Evolutionary conservation across 2,329 filamentous ascomycete species (phyloP), one percentile per base, ranked within the genome.

Genomic region (Paraphaeosphaeria minitans): DNA sequence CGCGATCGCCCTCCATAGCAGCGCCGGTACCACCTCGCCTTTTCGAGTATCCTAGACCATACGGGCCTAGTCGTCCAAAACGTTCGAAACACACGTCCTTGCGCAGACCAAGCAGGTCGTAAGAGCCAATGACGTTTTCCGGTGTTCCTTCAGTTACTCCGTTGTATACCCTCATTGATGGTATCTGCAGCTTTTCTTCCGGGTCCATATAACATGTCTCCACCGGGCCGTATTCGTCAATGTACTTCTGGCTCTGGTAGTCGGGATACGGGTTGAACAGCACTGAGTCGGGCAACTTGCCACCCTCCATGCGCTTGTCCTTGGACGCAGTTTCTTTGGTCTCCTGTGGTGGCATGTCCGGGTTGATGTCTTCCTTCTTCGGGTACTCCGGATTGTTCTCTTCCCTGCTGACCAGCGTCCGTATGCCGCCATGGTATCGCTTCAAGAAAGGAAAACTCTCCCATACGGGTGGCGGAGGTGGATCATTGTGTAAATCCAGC

Each of bases 1-100:
- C 90, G 51, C 84, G 87, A 62, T 97, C 91, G 22, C 92, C 92
- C 68, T 93, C 88, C 75, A 96, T 85, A 12, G 92, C 93, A n/a
- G 91, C 88, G 4, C 94, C 93, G 27, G 90, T 87, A 1, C 94
- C 94, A 13, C 94, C 94, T 63, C 84, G 87, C 58, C 87, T 87
- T 35, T 84, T 81, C 33, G 90, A 91, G 75, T 98, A 98, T 9
- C 94, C 94, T 61, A 92, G 86, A 0, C 94, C 94, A 67, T 99
- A 99, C 0, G 94, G 91, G 0, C 92, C 93, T 31, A 95, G 86
- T 63, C 93, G 86, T 3, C 94, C 94, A 73, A 91, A 96, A 1
- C 95, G 85, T 66, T 99, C 95, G 72, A 97, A 97, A 79, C 95
- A 99, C 48, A 97, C 86, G 69, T 96, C 89, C 65, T 96, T 87